A percentile compares a stretch with the other conserved stretches of the same genome.
Evolutionary conservation across 2,329 filamentous ascomycete genomes (phyloP).

Genomic region (Fusarium tanahbumbuense): DNA sequence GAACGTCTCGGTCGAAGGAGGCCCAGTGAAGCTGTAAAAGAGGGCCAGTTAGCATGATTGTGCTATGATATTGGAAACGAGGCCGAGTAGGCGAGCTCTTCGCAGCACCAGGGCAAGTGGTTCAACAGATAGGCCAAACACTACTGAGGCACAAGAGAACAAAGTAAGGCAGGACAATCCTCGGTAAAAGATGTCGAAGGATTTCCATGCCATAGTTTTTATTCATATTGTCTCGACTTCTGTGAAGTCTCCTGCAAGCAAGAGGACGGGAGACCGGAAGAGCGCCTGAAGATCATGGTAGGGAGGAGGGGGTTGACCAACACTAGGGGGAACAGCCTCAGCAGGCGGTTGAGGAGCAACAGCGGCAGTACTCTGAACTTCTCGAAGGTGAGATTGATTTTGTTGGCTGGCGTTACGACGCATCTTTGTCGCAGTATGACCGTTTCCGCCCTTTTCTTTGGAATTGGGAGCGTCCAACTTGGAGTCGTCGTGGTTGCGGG

Average conservation of each 20-base stretch:
- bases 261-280: background rate
- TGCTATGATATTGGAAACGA: background rate
- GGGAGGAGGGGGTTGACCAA: constrained; percentile 43
- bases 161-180: background rate
- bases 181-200: background rate
- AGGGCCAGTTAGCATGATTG: constrained; percentile 23
- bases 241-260: background rate
- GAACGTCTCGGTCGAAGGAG: constrained; percentile 72
- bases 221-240: background rate
- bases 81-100: background rate
- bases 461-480: constrained; percentile 55
- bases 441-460: constrained; percentile 61
- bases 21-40: constrained; percentile 70
- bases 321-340: constrained; percentile 51
- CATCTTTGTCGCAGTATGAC: constrained; percentile 64
- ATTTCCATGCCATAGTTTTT: background rate
- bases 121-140: background rate
- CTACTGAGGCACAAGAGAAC: background rate
- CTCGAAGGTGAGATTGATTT: constrained; percentile 59
- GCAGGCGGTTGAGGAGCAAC: constrained; percentile 46
- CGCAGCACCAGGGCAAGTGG: background rate
- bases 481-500: constrained; percentile 60
- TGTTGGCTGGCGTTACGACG: constrained; percentile 66
- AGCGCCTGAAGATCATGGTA: constrained; percentile 12
- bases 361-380: constrained; percentile 56